These are phyloP conservation scores for Microsporum ferrugineum DNA, from an alignment of 2,329 filamentous ascomycete genomes.

Conservation along the genomic window DNA sequence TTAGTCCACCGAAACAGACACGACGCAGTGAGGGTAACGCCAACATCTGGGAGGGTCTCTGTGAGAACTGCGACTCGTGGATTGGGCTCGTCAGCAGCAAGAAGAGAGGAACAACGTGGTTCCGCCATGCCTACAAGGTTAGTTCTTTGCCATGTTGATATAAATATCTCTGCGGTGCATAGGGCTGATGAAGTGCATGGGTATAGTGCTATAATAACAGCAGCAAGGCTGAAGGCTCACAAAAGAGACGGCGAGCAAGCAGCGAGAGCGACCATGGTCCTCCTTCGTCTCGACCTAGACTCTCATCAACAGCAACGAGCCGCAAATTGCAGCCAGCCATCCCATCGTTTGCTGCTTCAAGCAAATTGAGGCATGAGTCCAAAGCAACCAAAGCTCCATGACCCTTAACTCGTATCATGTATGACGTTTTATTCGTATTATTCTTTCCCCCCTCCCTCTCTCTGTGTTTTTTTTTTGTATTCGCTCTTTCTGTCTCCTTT, in stretches of 20 bases:
- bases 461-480: not conserved
- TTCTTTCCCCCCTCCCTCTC: not conserved
- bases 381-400: not conserved
- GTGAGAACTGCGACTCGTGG: conserved; percentile 26
- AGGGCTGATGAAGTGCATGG: conserved; percentile 11
- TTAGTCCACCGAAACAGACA: conserved; percentile 64
- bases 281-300: not conserved
- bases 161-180: not conserved
- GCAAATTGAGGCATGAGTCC: not conserved
- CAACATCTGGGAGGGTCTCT: conserved; percentile 35
- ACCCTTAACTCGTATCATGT: not conserved
- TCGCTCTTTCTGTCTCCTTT: not conserved
- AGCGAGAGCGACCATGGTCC: not conserved
- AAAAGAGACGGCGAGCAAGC: conserved; percentile 51
- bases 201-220: conserved; percentile 49
- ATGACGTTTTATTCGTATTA: not conserved
- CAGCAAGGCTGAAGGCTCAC: conserved; percentile 49
- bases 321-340: not conserved
- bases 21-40: conserved; percentile 68
- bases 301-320: not conserved
- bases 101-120: conserved; percentile 89
- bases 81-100: conserved; percentile 51
- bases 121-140: conserved; percentile 78
- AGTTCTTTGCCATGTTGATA: not conserved
- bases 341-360: not conserved